These are phyloP conservation scores for Poa pratensis DNA, from an alignment of 176 grass and related monocot species.

Conservation along the genomic window DNA sequence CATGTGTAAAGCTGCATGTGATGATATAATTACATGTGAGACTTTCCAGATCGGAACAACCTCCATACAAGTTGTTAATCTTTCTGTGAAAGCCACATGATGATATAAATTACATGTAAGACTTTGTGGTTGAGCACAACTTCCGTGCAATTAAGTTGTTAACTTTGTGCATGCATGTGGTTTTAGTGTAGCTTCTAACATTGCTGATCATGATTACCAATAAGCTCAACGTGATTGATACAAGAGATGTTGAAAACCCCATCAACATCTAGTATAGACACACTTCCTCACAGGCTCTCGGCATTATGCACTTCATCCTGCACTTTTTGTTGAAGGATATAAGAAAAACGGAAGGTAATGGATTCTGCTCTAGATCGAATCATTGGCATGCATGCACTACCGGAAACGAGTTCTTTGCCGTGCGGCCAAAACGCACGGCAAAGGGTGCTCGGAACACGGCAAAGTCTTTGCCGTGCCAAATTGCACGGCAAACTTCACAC, in stretches of 20 bases:
- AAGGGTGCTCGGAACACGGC: too few relatives aligned
- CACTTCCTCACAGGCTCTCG: too few relatives aligned
- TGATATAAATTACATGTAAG: conserved; percentile 31
- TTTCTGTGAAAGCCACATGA: conserved; percentile 28
- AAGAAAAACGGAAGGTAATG: background rate
- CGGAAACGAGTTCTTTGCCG: too few relatives aligned
- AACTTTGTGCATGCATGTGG: conserved; percentile 43
- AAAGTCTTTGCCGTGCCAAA: too few relatives aligned
- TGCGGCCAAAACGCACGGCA: too few relatives aligned
- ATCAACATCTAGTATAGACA: background rate
- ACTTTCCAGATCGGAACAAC: conserved; percentile 5
- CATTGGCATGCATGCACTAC: background rate
- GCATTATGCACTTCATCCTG: conserved; percentile 5
- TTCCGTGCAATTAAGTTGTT: conserved; percentile 25
- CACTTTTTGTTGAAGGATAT: background rate
- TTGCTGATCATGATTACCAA: background rate
- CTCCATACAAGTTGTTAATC: conserved; percentile 23
- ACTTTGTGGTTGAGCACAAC: background rate
- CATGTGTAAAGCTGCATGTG: background rate
- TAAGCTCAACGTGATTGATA: background rate
- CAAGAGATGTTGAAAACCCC: background rate
- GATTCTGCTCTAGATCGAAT: background rate
- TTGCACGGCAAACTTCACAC: too few relatives aligned
- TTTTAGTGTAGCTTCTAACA: conserved; percentile 36
- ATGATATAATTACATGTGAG: conserved; percentile 40